Base-by-base conservation (phyloP, 768 basidiomycete genomes). In the Leccinum imitatum region DNA sequence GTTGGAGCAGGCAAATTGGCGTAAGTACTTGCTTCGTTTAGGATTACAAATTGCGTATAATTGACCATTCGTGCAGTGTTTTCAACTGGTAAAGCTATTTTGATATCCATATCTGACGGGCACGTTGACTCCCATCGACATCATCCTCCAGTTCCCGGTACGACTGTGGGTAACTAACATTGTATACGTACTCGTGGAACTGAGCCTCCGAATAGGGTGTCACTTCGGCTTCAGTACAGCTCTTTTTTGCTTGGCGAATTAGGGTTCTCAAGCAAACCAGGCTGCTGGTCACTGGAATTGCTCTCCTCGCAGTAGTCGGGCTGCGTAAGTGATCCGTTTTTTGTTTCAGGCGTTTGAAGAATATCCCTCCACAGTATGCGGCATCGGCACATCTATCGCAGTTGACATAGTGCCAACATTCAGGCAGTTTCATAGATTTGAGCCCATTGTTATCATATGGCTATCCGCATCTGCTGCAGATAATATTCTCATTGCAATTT, bases 401-500 rank as follows among this genome's bases (percentile, higher is more conserved):
- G 63, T 72, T 47, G 66, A 62, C 15, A 61, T 71, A 19, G 65
- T 74, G 6, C 67, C 69, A 1, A 60, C 61, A 8, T 77, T 72
- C 53, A 56, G 59, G 1, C 53, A 73, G 37, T 67, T 77, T 53
- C 63, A 69, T 27, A 68, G 58, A 47, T 76, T 77, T 30, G 62
- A 74, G 54, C 59, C 64, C 13, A 57, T 74, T 46, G 72, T 70
- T 48, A 71, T 73, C 35, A 39, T 72, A 9, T 85, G 84, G 83
- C 77, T 85, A 31, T 64, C 76, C 17, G 66, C 78, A 0, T 76
- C 81, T 13, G 78, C 78, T 6, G 68, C 76, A 11, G 76, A 78
- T 11, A 84, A 85, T 65, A 62, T 79, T 8, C 61, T 82, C 10
- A 85, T 85, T 53, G 79, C 84, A 1, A 57, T 67, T 0, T 61